phyloP scores from a whole-genome alignment of 2,329 filamentous ascomycete genomes.

The Sporothrix phasma region DNA sequence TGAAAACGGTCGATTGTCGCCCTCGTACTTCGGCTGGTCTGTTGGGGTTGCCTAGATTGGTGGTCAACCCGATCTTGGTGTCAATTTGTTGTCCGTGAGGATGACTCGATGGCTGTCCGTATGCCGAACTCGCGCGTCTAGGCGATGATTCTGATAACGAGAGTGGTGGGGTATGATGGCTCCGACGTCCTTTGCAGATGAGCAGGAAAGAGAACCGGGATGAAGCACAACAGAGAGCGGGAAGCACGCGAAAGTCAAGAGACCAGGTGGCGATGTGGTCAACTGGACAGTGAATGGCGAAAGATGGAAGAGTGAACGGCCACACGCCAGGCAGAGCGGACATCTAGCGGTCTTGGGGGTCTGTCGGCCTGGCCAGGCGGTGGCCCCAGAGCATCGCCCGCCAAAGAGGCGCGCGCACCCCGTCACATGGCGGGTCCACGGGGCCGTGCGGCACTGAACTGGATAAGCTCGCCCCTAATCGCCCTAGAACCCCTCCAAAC shows the following conservation, averaged over 20 bases:
- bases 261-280: conserved; percentile 4
- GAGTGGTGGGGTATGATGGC: background rate
- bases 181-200: background rate
- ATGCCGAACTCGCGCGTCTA: background rate
- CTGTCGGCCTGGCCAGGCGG: background rate
- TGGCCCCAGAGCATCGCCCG: background rate
- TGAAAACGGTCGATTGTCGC: conserved; percentile 20
- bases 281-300: background rate
- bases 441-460: background rate
- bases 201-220: background rate
- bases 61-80: too few relatives aligned
- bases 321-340: background rate
- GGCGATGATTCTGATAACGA: background rate
- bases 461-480: conserved; percentile 2
- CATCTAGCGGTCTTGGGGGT: background rate
- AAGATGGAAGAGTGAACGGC: background rate
- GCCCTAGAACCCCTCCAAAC: background rate
- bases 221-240: background rate
- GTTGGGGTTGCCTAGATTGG: too few relatives aligned
- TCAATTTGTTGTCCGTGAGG: background rate
- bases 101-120: background rate
- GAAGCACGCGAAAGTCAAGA: background rate
- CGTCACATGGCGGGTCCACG: conserved; percentile 9
- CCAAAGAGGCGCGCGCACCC: background rate
- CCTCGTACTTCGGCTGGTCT: too few relatives aligned